Evolutionary conservation across 2,329 filamentous ascomycete species (phyloP), one percentile per base, ranked within the genome.

Genomic region (Aureobasidium sp.): DNA sequence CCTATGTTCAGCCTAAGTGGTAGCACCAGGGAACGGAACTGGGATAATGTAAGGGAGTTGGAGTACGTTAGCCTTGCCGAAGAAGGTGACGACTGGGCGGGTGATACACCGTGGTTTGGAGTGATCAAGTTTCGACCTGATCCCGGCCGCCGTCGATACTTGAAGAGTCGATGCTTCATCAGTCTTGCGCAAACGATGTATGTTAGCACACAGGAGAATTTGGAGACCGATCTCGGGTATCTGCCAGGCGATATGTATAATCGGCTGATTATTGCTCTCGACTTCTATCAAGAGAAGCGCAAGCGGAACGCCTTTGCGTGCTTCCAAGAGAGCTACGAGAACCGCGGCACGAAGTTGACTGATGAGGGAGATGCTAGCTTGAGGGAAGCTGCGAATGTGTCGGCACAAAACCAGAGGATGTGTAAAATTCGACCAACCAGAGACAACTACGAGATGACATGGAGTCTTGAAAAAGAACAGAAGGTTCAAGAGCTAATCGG

Each of bases 251-350:
- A 54, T 9, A n/a, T 25, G 23, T 54, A 54, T 8, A 36, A 54
- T 11, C n/a, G 51, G 8, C 51, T 54, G 31, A 54, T 54, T 7
- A 54, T 38, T 3, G 31, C 33, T 25, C 51, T 54, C 1, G 51
- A 54, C 23, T 54, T n/a, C n/a, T 54, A 54, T 40, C 51, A 54
- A 20, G 51, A 54, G 31, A 38, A 20, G 13, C 51, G 51, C n/a
- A 38, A 54, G n/a, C 31, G n/a, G 0, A 40, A 38, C 38, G 51
- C 51, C 11, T 54, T 25, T 23, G 18, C 23, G 9, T 27, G 38
- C 31, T 54, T 54, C 33, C n/a, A 27, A n/a, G 51, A 38, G 29
- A n/a, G 38, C 2, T 54, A 54, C 33, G 38, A 25, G 31, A 16
- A 54, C 11, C 51, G 51, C 25, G 51, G 51, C 3, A 40, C 38